Evolutionary conservation across 2,329 filamentous ascomycete genomes (phyloP), one percentile per base, ranked within the genome.

Genomic region (Penicillium sp.): DNA sequence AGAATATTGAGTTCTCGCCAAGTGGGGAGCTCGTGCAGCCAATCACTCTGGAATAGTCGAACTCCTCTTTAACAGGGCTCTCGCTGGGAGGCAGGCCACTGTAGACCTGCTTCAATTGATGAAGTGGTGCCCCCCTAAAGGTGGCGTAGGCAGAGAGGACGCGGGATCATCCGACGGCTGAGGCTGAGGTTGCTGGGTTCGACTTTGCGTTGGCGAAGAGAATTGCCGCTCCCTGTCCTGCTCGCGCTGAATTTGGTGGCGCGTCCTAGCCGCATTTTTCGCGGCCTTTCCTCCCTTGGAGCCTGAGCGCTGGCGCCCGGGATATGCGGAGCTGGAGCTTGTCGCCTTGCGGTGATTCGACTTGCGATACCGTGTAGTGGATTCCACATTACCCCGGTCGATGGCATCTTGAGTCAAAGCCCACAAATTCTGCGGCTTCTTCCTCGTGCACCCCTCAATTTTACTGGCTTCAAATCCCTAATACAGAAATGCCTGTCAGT

Each of bases 291-390:
- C 72, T 13, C 72, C 73, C 57, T 69, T 74, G 9, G 71, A 70
- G 50, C 73, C 75, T 29, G 74, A 73, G 46, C 67, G 65, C 56
- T 74, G 73, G 51, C 73, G 70, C 54, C 72, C 67, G 51, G 71
- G 66, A 16, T 69, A 69, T 28, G 73, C 68, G 18, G 65, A 59
- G n/a, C 76, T 70, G 34, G 70, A 66, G 54, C 60, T 68, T 36
- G 61, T 58, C n/a, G 62, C 52, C 55, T 72, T 76, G 57, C 74
- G 79, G 56, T 65, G 65, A 50, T 66, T 66, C 15, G 67, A 64
- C 46, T 85, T 86, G 59, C 88, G 83, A 70, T 89, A 91, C 58
- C 87, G 78, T 1, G 93, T 96, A 0, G 93, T 97, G 53, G 90
- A 93, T 71, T 91, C 85, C 45, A 96, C 88, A 24, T 57, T 41